Base-by-base conservation (phyloP, 73 alveolate species). In the Uronychia setigera region DNA sequence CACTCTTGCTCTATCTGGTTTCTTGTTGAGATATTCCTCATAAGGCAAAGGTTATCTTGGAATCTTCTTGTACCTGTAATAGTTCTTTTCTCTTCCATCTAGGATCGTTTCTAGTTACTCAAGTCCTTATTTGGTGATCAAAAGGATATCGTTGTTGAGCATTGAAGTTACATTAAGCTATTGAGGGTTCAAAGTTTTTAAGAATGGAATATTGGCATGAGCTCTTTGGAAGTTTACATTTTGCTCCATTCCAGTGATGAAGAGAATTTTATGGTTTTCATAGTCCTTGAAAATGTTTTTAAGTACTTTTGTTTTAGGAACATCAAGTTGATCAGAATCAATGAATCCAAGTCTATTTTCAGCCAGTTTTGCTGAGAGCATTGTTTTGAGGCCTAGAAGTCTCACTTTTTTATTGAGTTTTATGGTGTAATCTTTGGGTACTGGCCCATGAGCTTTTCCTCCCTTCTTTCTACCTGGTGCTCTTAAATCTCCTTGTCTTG, bases 361-460 rank as follows among this genome's bases (percentile, higher is more conserved):
- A 67, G 84, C 83, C 13, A 92, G 74, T 79, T 78, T 76, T 26
- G 96, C 92, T 26, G 87, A 35, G 1, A 92, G 85, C 29, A 82
- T 81, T 29, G 88, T 89, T 76, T 92, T 92, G 27, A 88, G 57
- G 1, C 92, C 96, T 74, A 60, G 75, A 1, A 91, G 79, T 79
- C 91, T 85, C 0, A 78, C 14, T 77, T 92, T 92, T 76, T 84
- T 84, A 74, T 92, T 92, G 13, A 88, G 28, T 32, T 76, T 85
- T 76, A 83, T 76, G 25, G 92, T 79, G 60, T 58, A 88, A 58
- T 87, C 93, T 58, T 83, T 88, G 26, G 96, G 96, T 28, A 83
- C 90, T n/a, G 90, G 83, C n/a, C 96, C 94, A 60, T 88, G 94
- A 32, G 94, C 92, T 80, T 92, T 92, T 29, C 93, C 96, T 32